Evolutionary conservation across 1,284 basidiomycete species (phyloP), one percentile per base, ranked within the genome.

Genomic region (Baeospora myosura): DNA sequence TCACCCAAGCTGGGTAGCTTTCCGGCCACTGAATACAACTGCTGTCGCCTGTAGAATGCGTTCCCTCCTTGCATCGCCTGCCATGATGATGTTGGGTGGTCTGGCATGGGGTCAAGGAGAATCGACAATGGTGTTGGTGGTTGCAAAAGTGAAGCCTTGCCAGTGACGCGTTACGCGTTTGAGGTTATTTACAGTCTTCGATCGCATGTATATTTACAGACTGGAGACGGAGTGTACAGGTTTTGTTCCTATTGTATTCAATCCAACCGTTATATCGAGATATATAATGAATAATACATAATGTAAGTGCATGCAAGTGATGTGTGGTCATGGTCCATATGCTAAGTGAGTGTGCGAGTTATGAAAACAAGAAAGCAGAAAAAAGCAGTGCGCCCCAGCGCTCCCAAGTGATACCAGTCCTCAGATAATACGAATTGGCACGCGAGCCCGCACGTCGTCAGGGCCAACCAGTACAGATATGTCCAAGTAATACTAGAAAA

Each of bases 11-110:
- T 78, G 10, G 82, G 81, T 5, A 92, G 66, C 51, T 86, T 85
- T 58, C 88, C 93, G 11, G 78, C 69, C 49, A 93, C 80, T 2
- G 81, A 76, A 60, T 98, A 98, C 14, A 94, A 70, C 51, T 88
- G 84, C 46, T 90, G 81, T 41, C 85, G 72, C 54, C 80, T 69
- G 56, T 89, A 89, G 64, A 89, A 89, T 21, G 78, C 81, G 46
- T 69, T 79, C 20, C 84, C 83, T 54, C 84, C 81, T 52, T 81
- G 79, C 74, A 88, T 82, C 40, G 87, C 72, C 57, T 88, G 76
- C 87, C 86, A 89, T 64, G 77, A 73, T 31, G 75, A 57, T 3
- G 85, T 87, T 4, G 87, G 87, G 52, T 87, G 83, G 41, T 83
- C 78, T 16, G 68, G 57, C 63, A 74, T 73, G 1, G 51, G 22